A percentile compares a stretch with the other conserved stretches of the same genome.
phyloP scores from a whole-genome alignment of 2,329 filamentous ascomycete genomes.

The Colletotrichum tabaci region DNA sequence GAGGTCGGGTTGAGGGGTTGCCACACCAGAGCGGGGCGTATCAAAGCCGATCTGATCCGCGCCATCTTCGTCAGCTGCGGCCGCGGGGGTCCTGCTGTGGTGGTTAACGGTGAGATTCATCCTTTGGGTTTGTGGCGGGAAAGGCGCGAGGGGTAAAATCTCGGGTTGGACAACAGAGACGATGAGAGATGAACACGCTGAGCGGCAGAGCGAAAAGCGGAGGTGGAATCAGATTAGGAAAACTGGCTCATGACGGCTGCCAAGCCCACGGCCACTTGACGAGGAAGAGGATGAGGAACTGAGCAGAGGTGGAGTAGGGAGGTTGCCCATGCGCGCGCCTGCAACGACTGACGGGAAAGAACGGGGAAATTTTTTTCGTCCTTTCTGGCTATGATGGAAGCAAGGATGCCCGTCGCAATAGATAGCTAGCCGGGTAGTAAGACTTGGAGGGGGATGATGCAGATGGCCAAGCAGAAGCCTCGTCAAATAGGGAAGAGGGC shows the following conservation, averaged over 20 bases:
- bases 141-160: slow-evolving; percentile 37
- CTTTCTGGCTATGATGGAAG: slow-evolving; percentile 26
- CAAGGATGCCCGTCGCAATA: slow-evolving; percentile 39
- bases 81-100: slow-evolving; percentile 65
- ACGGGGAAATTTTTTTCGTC: slow-evolving; percentile 33
- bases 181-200: slow-evolving; percentile 28
- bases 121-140: slow-evolving; percentile 42
- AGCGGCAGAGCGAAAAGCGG: slow-evolving; percentile 38
- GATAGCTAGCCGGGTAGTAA: slow-evolving; percentile 28
- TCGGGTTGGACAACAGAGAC: slow-evolving; percentile 27
- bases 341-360: slow-evolving; percentile 32
- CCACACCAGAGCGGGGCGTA: slow-evolving; percentile 90
- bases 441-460: slow-evolving; percentile 34
- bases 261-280: slow-evolving; percentile 47
- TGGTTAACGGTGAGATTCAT: slow-evolving; percentile 67
- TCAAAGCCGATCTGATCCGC: slow-evolving; percentile 86
- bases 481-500: slow-evolving; percentile 28
- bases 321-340: slow-evolving; percentile 17
- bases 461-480: slow-evolving; percentile 26
- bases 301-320: slow-evolving; percentile 21
- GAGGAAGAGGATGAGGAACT: slow-evolving; percentile 15
- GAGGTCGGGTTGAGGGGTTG: slow-evolving; percentile 93
- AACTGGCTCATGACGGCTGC: slow-evolving; percentile 58
- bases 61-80: slow-evolving; percentile 77
- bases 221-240: slow-evolving; percentile 21